Evolutionary conservation across 2,329 filamentous ascomycete species (phyloP), one percentile per base, ranked within the genome.

Genomic region (Nemania diffusa): DNA sequence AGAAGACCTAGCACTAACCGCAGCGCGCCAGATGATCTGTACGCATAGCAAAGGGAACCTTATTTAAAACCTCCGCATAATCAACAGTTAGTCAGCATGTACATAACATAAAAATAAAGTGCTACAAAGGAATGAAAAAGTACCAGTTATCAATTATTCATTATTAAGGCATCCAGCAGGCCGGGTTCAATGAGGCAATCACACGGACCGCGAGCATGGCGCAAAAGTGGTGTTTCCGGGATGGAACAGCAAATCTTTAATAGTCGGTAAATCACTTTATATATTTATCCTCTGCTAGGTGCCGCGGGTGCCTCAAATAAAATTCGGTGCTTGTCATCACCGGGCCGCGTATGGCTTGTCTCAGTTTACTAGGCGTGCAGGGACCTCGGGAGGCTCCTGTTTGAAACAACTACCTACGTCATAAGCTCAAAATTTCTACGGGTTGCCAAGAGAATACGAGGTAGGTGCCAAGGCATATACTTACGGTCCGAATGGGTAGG

Each of bases 381-480:
- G 37, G 40, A 34, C 34, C 29, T 53, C n/a, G 37, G 24, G 58
- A 66, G 55, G 55, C 64, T 64, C 50, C 51, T 51, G 56, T 46
- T 27, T 59, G 40, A 64, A 64, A 64, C 50, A 48, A 15, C 20
- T 58, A 37, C 55, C 24, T 67, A 67, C 64, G 64, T 67, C 60
- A 67, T 67, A n/a, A 13, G 32, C 44, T 37, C 9, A 59, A 44
- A 3, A 7, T 59, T 37, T 15, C 20, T 24, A 48, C n/a, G n/a
- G n/a, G 32, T 57, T 44, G 17, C 17, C 44, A 22, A 24, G 44
- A 46, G 44, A 2, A 46, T 40, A 40, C 37, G 8, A 17, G 5
- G 11, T 40, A 40, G 32, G 32, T 34, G 13, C 32, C 6, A 34
- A 34, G 32, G 32, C 13, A 34, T 34, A 7, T n/a, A n/a, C n/a